Percentiles rank a stretch among this genome's conserved stretches.
These are phyloP conservation scores for Aureobasidium sp. DNA, from an alignment of 2,329 filamentous ascomycete species.

Conservation along the genomic window DNA sequence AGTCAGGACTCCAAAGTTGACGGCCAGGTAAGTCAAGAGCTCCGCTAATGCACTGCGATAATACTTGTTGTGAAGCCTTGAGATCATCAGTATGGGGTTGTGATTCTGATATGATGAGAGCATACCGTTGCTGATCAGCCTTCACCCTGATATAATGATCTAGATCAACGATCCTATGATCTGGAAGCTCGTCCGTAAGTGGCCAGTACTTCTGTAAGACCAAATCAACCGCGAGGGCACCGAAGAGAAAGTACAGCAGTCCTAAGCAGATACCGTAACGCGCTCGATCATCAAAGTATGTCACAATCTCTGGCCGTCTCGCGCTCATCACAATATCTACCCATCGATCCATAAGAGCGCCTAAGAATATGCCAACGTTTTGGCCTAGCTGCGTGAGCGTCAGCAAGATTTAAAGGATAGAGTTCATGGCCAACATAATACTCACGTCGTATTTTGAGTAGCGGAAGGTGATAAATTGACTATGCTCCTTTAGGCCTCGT, in stretches of 20 bases:
- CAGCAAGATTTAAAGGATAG: not conserved
- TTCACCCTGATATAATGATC: constrained; percentile 13
- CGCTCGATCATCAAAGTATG: constrained; percentile 33
- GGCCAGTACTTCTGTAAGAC: constrained; percentile 28
- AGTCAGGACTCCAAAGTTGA: constrained; percentile 13
- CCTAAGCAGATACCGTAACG: constrained; percentile 48
- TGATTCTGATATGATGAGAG: not conserved
- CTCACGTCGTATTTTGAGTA: constrained; percentile 44
- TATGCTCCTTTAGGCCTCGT: constrained; percentile 50
- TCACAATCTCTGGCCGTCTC: constrained; percentile 32
- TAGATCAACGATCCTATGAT: constrained; percentile 8
- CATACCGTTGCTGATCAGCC: constrained; percentile 3
- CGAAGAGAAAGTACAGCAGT: constrained; percentile 52
- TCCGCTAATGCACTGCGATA: constrained; percentile 17
- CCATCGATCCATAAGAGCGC: constrained; percentile 52
- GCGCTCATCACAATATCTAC: constrained; percentile 41
- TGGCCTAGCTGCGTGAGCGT: constrained; percentile 36
- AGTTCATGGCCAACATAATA: not conserved
- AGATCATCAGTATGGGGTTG: not conserved
- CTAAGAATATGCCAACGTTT: constrained; percentile 48
- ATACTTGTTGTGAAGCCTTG: constrained; percentile 11
- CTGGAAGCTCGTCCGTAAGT: constrained; percentile 9
- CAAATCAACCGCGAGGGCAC: constrained; percentile 50
- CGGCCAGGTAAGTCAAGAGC: constrained; percentile 8
- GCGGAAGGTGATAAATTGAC: constrained; percentile 53